Conservation (phyloP, 208 protist genomes). For the Trypanosoma theileri region DNA sequence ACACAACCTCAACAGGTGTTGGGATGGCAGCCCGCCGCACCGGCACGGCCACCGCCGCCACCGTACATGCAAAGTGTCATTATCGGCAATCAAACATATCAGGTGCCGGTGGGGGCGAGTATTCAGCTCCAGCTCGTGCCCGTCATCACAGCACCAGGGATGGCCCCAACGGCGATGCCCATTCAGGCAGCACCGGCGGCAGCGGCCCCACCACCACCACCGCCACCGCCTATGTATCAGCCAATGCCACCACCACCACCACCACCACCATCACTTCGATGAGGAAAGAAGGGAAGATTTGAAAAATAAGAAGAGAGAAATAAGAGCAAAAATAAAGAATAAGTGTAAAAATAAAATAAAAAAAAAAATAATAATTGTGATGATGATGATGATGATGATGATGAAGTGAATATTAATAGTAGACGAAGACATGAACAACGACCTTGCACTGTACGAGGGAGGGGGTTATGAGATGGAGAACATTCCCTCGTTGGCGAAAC, state of each 20-base stretch:
- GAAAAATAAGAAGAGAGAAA: background rate
- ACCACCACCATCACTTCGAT: background rate
- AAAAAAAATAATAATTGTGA: slow-evolving; percentile 12
- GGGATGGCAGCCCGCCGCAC: slow-evolving; percentile 6
- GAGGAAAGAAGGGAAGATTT: background rate
- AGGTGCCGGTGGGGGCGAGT: slow-evolving; percentile 49
- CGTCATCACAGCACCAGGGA: slow-evolving; percentile 42
- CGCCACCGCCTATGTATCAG: background rate
- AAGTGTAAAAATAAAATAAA: background rate
- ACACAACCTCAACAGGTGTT: slow-evolving; percentile 4
- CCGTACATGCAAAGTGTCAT: slow-evolving; percentile 52
- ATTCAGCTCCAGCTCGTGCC: slow-evolving; percentile 66
- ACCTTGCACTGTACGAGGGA: no score
- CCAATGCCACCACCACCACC: background rate
- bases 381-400: background rate
- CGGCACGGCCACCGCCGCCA: slow-evolving; percentile 26
- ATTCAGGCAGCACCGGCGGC: slow-evolving; percentile 8
- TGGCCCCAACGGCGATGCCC: slow-evolving; percentile 1
- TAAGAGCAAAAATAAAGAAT: background rate
- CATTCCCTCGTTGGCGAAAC: background rate
- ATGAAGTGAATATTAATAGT: background rate
- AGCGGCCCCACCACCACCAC: background rate
- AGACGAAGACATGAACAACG: background rate
- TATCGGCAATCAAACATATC: slow-evolving; percentile 54
- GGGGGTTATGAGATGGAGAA: no score